phyloP scores from a whole-genome alignment of 2,329 filamentous ascomycete genomes.

The Blastomyces parvus region DNA sequence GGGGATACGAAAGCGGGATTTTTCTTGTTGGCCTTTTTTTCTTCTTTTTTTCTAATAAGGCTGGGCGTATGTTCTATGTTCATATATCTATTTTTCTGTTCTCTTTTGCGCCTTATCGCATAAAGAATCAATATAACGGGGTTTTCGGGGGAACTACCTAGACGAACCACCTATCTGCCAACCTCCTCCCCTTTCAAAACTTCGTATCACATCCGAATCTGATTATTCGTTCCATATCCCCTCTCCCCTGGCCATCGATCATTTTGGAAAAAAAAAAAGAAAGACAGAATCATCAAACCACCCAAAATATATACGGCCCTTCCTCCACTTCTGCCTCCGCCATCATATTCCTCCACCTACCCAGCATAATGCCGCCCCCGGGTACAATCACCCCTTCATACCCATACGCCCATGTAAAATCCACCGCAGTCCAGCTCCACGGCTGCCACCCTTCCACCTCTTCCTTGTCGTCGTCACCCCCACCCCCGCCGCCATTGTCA shows the following conservation, averaged over 20 bases:
- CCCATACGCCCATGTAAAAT: constrained; percentile 32
- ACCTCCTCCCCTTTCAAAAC: not conserved
- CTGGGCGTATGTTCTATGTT: constrained; percentile 2
- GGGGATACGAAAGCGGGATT: not conserved
- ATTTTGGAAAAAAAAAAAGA: not conserved
- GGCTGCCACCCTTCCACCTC: constrained; percentile 16
- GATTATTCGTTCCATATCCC: constrained; percentile 11
- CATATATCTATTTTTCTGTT: constrained; percentile 1
- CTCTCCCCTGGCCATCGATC: constrained; percentile 6
- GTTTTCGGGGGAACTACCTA: not conserved
- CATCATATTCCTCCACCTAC: constrained; percentile 36
- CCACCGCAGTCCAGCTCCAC: constrained; percentile 10
- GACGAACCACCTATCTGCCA: not conserved
- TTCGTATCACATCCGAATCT: not conserved
- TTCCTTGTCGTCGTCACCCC: constrained; percentile 4
- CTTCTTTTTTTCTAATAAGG: not conserved
- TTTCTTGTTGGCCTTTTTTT: not conserved
- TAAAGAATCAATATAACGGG: too few relatives aligned
- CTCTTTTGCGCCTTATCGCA: not conserved
- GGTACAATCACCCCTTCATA: constrained; percentile 43
- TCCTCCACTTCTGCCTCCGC: constrained; percentile 10
- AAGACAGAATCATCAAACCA: not conserved
- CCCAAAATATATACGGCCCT: constrained; percentile 7
- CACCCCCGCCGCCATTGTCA: constrained; percentile 11
- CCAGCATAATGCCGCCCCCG: constrained; percentile 40